Evolutionary conservation across 2,329 filamentous ascomycete genomes (phyloP), one percentile per base, ranked within the genome.

Genomic region (Epichloe scottii): DNA sequence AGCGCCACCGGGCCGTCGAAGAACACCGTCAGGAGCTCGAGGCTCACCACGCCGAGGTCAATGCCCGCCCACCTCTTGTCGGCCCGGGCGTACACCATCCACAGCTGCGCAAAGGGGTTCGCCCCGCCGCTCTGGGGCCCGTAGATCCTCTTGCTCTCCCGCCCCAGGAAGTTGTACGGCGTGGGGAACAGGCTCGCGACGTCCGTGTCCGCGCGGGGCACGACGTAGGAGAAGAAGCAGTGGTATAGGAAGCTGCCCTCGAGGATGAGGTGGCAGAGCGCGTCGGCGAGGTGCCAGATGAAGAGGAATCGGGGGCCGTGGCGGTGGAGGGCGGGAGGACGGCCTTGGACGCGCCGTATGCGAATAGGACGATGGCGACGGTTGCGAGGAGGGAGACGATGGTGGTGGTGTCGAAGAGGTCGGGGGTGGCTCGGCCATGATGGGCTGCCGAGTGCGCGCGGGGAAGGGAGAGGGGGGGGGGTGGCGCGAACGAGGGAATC

Each of bases 271-370:
- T 98, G 93, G 62, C 90, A 91, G 42, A 96, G 77, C 34, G 88
- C 88, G 67, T 96, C 90, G 70, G 95, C 94, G 38, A 87, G 78
- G 71, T 96, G 90, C 91, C 91, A 96, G 69, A 94, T 79, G 76
- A 95, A 95, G 57, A 96, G 82, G 63, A 87, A 71, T 55, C 89
- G 88, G 51, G 75, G 48, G 81, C 78, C 38, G 70, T 64, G 1
- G 77, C 68, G 11, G 81, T 72, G 1, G 72, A 62, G 17, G 69
- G 63, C 4, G 83, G 65, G 21, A 79, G 69, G 21, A 70, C 68
- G 46, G 56, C 59, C 33, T 69, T 69, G 10, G 79, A 81, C 21
- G 72, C 59, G 23, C 57, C 57, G 62, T 79, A 78, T 50, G 78
- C 77, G 51, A 69, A 62, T 49, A 66, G 60, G 53, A 70, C 68